Conservation (phyloP, 352 stramenopile species). For the Phytophthora foliorum region DNA sequence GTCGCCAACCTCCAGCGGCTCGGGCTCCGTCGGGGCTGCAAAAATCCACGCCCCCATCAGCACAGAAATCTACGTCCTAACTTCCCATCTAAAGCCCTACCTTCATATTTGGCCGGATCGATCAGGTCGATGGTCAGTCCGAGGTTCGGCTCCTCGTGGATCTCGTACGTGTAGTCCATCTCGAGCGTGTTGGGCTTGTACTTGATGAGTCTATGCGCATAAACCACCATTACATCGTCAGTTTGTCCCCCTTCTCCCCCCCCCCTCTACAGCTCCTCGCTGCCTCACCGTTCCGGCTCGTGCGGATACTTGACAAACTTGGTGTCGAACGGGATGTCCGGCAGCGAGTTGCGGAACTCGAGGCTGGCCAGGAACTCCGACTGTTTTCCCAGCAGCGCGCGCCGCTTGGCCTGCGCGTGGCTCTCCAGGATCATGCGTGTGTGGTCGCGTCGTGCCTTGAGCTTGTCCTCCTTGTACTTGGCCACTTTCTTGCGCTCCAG, state of each 20-base stretch:
- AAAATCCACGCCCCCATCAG: constrained; percentile 17
- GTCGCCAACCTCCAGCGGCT: constrained; percentile 73
- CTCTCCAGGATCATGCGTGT: constrained; percentile 90
- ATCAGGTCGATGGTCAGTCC: constrained; percentile 87
- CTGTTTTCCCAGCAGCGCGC: constrained; percentile 82
- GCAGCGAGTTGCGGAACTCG: constrained; percentile 86
- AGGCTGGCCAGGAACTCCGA: constrained; percentile 86
- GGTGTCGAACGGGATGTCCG: constrained; percentile 87
- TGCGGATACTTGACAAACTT: constrained; percentile 90
- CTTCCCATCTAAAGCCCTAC: constrained; percentile 23
- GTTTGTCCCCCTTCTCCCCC: not conserved
- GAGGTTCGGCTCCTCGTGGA: constrained; percentile 85
- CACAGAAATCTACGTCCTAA: not conserved
- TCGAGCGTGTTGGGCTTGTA: constrained; percentile 90
- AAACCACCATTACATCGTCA: constrained; percentile 10
- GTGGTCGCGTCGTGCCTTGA: constrained; percentile 86
- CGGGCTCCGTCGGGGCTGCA: constrained; percentile 59
- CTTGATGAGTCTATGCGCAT: constrained; percentile 73
- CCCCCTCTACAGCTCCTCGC: not conserved
- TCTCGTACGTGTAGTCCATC: constrained; percentile 88
- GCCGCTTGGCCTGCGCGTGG: constrained; percentile 86
- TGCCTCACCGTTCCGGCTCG: constrained; percentile 70
- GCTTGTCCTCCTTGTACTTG: constrained; percentile 92
- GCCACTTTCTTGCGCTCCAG: constrained; percentile 89
- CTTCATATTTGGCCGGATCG: constrained; percentile 88